Percentiles rank a stretch among this genome's conserved stretches.
phyloP scores from a whole-genome alignment of 129 eudicot species.

The Glebionis coronaria region DNA sequence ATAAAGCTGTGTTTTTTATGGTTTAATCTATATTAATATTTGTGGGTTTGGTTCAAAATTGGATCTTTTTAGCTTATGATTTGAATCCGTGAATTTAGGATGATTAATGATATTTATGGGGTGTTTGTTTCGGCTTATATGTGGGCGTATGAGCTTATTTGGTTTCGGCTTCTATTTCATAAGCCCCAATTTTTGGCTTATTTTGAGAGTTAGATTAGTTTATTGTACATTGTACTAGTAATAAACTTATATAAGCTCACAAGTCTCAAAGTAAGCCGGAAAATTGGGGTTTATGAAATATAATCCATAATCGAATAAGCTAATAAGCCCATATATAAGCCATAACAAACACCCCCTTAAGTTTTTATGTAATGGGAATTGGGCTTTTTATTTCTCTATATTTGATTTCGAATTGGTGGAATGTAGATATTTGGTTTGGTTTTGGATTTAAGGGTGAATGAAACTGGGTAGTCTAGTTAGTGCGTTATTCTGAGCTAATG shows the following conservation, averaged over 20 bases:
- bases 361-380: not conserved
- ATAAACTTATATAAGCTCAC: no score
- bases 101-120: slow-evolving; percentile 7
- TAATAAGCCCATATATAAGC: no score
- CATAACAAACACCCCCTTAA: no score
- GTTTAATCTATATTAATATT: slow-evolving; percentile 17
- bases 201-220: no score
- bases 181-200: no score
- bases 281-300: no score
- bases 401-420: not conserved
- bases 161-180: no score
- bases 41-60: slow-evolving; percentile 23
- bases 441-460: not conserved
- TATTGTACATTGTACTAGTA: no score
- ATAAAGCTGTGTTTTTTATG: not conserved
- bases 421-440: not conserved
- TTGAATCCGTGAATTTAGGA: slow-evolving; percentile 10
- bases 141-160: no score
- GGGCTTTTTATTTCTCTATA: not conserved
- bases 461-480: slow-evolving; percentile 6
- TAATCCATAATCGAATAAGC: no score
- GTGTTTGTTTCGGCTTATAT: no score
- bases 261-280: no score
- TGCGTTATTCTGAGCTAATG: not conserved
- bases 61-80: slow-evolving; percentile 15